Percentiles rank a stretch among this genome's conserved stretches.
Conservation (phyloP, 495 filamentous ascomycete genomes). For the Talaromyces proteolyticus region DNA sequence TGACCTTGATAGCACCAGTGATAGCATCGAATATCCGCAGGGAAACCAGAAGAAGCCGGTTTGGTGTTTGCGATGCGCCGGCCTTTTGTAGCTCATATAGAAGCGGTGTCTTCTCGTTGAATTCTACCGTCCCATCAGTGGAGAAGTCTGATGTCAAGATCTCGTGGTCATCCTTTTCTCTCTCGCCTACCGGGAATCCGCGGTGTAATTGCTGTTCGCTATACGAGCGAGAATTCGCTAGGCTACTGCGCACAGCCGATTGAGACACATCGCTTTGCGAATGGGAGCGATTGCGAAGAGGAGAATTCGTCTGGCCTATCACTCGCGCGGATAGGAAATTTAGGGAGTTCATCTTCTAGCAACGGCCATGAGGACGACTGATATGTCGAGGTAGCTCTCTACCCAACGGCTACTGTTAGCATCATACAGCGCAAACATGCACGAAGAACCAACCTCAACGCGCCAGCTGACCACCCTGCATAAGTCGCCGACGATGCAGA, state of each 20-base stretch:
- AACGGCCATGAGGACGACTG: constrained; percentile 8
- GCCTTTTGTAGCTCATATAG: constrained; percentile 34
- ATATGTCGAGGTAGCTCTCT: neutral
- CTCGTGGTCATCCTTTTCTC: constrained; percentile 25
- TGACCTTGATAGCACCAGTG: constrained; percentile 62
- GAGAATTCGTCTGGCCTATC: constrained; percentile 49
- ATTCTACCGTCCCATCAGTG: constrained; percentile 17
- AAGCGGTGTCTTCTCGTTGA: constrained; percentile 66
- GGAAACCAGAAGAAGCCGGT: constrained; percentile 31
- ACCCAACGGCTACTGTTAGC: neutral
- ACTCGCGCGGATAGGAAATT: constrained; percentile 90
- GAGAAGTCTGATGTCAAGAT: constrained; percentile 14
- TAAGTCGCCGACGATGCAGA: neutral
- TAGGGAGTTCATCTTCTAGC: constrained; percentile 88
- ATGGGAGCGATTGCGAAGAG: constrained; percentile 58
- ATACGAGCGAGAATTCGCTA: constrained; percentile 43
- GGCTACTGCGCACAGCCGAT: constrained; percentile 24
- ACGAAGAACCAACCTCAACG: constrained; percentile 31
- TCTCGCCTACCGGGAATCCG: constrained; percentile 26
- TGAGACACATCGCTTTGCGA: constrained; percentile 52
- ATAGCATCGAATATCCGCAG: constrained; percentile 47
- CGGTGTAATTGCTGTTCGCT: constrained; percentile 34
- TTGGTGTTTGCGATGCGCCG: constrained; percentile 56
- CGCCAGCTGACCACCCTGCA: constrained; percentile 34
- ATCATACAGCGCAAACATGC: neutral